Evolutionary conservation across 169 alveolate species (phyloP), one percentile per base, ranked within the genome.

Genomic region (Cryptosporidium canis): DNA sequence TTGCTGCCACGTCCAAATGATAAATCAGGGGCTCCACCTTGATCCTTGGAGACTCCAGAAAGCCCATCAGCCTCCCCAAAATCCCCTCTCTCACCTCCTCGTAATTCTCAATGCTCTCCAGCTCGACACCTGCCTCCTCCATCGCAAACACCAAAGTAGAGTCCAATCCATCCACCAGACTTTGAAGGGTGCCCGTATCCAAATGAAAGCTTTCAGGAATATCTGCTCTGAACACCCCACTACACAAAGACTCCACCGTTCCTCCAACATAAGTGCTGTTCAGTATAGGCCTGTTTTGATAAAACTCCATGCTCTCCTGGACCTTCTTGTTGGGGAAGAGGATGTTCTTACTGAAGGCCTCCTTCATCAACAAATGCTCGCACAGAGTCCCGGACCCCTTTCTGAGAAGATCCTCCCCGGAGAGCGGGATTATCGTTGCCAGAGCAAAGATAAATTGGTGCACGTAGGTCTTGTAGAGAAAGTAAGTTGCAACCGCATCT

Each of bases 1-100:
- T 98, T 18, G 99, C 99, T n/a, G 99, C 99, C 31, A 99, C 99
- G 92, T 99, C 99, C 83, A 98, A 94, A 91, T 99, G 99, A 91
- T 97, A 97, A 48, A 98, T 96, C 56, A 97, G 82, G 5, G 99
- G 99, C 18, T 85, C 58, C 16, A 64, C 90, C 27, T 85, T 83
- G 44, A 65, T 65, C 82, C 27, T 77, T 7, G 92, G 94, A 12
- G 85, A 58, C 47, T 87, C 83, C 24, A 83, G 58, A 33, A 96
- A 90, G 8, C 45, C 56, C 47, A 51, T 83, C 83, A 96, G 91
- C 44, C 90, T 90, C 43, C 67, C 55, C 64, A 72, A 58, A 1
- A 96, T 90, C 44, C 93, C 94, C 31, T 84, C 82, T 44, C 67
- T 91, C 18, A 92, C 92, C 64, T 93, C 96, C 55, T 94, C 95